phyloP scores from a whole-genome alignment of 2,329 filamentous ascomycete genomes.

The Phialemoniopsis sp. region DNA sequence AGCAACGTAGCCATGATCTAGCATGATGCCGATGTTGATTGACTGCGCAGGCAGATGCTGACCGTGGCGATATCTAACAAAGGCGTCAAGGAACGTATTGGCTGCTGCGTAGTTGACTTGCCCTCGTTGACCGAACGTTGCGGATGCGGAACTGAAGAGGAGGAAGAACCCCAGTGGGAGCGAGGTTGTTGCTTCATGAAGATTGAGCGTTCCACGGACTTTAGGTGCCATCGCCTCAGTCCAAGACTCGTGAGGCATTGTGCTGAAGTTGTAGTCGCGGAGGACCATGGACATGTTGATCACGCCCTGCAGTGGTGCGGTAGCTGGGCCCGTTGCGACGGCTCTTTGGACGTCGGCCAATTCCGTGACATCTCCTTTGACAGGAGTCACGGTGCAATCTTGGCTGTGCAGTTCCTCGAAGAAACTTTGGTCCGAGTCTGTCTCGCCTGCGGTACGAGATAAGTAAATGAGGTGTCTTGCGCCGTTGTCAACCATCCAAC shows the following conservation, averaged over 20 bases:
- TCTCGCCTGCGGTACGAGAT: conserved; percentile 8
- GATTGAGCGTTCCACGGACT: conserved; percentile 7
- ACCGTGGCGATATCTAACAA: conserved; percentile 19
- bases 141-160: conserved; percentile 2
- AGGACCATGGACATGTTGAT: conserved; percentile 35
- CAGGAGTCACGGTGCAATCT: too few species aligned
- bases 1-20: not conserved
- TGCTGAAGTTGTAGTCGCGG: conserved; percentile 2
- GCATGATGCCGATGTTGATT: conserved; percentile 26
- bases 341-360: conserved; percentile 19
- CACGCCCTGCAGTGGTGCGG: conserved; percentile 28
- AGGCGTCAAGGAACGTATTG: conserved; percentile 5
- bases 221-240: conserved; percentile 6
- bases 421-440: not conserved
- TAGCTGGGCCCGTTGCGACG: conserved; percentile 9
- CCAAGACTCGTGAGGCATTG: not conserved
- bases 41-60: conserved; percentile 20
- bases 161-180: conserved; percentile 9
- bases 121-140: not conserved
- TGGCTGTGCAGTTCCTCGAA: too few species aligned
- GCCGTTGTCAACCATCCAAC: conserved; percentile 15
- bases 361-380: not conserved
- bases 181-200: not conserved
- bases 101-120: conserved; percentile 3
- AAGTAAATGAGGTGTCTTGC: conserved; percentile 12